Conservation (phyloP, 768 basidiomycete species). For the Auricularia sp. region DNA sequence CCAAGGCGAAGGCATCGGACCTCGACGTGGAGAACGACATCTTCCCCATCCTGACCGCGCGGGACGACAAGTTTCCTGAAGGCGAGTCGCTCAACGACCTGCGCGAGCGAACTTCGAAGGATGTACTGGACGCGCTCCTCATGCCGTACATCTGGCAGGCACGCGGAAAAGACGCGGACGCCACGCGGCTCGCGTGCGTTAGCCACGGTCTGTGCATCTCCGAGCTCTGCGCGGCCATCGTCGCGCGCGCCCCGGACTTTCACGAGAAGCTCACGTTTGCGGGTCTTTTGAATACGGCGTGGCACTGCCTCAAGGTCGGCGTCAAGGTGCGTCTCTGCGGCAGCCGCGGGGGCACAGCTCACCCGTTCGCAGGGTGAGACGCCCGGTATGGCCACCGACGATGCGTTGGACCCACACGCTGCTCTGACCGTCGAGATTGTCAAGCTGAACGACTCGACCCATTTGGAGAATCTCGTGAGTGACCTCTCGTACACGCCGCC, state of each 20-base stretch:
- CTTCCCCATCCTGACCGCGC: constrained; percentile 39
- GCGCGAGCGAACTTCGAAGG: constrained; percentile 39
- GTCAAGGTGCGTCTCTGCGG: not conserved
- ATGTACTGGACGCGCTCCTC: constrained; percentile 38
- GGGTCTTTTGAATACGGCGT: not conserved
- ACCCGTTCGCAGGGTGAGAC: not conserved
- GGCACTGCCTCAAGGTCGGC: not conserved
- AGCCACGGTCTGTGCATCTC: constrained; percentile 69
- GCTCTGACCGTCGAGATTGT: not conserved
- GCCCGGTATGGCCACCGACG: not conserved
- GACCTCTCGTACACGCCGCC: not conserved
- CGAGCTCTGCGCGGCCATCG: constrained; percentile 21
- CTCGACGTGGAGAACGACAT: constrained; percentile 21
- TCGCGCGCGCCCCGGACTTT: not conserved
- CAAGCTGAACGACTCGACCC: not conserved
- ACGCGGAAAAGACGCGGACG: constrained; percentile 8
- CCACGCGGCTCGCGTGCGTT: constrained; percentile 41
- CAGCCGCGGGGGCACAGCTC: not conserved
- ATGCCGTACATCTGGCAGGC: constrained; percentile 45
- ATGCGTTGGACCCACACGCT: not conserved
- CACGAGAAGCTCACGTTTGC: not conserved
- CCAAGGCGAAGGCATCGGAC: constrained; percentile 17
- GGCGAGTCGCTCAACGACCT: constrained; percentile 68
- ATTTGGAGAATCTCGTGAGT: not conserved
- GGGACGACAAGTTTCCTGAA: constrained; percentile 49